A percentile compares a stretch with the other conserved stretches of the same genome.
phyloP scores from a whole-genome alignment of 2,329 filamentous ascomycete species.

The Botrytis sinoallii region DNA sequence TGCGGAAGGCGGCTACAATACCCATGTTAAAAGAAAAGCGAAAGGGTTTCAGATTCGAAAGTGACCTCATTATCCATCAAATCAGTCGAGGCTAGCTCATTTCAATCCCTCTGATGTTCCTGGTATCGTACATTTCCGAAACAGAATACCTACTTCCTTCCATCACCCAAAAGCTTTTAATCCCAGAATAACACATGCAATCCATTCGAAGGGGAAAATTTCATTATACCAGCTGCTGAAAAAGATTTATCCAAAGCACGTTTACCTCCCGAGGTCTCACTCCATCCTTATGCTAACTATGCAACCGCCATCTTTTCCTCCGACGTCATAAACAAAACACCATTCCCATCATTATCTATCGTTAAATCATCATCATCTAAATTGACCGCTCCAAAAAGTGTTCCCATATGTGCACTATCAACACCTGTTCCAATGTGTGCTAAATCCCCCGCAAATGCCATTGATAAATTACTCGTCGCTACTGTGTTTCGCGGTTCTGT shows the following conservation, averaged over 20 bases:
- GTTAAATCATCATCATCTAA: conserved; percentile 33
- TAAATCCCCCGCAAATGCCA: conserved; percentile 25
- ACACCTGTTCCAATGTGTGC: conserved; percentile 32
- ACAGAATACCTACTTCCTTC: neutral
- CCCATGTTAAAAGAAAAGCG: neutral
- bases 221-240: neutral
- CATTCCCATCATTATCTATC: conserved; percentile 24
- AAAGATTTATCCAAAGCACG: neutral
- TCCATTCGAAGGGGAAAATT: neutral
- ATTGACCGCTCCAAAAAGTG: conserved; percentile 22
- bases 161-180: neutral
- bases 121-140: conserved; percentile 4
- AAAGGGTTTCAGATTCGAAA: neutral
- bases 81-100: neutral
- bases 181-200: neutral
- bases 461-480: conserved; percentile 25
- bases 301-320: conserved; percentile 16
- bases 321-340: conserved; percentile 14
- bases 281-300: neutral
- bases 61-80: neutral
- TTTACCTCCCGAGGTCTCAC: neutral
- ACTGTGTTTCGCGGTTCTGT: conserved; percentile 30
- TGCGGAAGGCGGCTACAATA: neutral
- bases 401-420: conserved; percentile 25
- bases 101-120: neutral